A percentile compares a stretch with the other conserved stretches of the same genome.
Conservation (phyloP, 2,329 filamentous ascomycete genomes). For the Colletotrichum agaves region DNA sequence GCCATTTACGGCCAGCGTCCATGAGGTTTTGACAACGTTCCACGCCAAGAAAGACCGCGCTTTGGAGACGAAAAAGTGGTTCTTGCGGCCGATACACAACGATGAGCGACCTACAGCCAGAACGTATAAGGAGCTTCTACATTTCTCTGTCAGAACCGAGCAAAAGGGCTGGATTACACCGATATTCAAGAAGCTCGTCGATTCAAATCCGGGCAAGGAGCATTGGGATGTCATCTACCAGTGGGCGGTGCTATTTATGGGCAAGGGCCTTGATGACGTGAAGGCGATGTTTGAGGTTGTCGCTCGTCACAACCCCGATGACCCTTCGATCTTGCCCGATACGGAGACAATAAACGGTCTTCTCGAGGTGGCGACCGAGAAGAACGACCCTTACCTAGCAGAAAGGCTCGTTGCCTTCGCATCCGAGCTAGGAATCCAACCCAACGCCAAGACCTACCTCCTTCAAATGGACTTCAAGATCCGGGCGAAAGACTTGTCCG, state of each 20-base stretch:
- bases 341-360: conserved; percentile 81
- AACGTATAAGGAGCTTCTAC: conserved; percentile 66
- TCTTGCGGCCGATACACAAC: conserved; percentile 62
- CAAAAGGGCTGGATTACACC: conserved; percentile 70
- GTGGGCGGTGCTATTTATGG: conserved; percentile 77
- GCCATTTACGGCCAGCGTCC: conserved; percentile 56
- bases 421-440: conserved; percentile 70
- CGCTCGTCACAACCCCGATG: conserved; percentile 58
- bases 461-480: conserved; percentile 82
- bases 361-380: conserved; percentile 76
- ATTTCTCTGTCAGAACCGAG: conserved; percentile 68
- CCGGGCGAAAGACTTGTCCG: conserved; percentile 76
- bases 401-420: conserved; percentile 78
- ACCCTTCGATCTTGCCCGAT: conserved; percentile 65
- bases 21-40: conserved; percentile 68
- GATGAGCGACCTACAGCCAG: conserved; percentile 52
- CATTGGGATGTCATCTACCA: conserved; percentile 80
- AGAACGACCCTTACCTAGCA: conserved; percentile 75
- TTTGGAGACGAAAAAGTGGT: conserved; percentile 75
- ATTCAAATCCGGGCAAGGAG: conserved; percentile 59
- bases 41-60: conserved; percentile 69
- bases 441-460: conserved; percentile 76
- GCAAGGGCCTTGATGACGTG: conserved; percentile 77
- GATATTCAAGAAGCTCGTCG: conserved; percentile 65
- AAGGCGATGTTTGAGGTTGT: conserved; percentile 78